Conservation (phyloP, 768 basidiomycete genomes). For the Kwoniella newhampshirensis region DNA sequence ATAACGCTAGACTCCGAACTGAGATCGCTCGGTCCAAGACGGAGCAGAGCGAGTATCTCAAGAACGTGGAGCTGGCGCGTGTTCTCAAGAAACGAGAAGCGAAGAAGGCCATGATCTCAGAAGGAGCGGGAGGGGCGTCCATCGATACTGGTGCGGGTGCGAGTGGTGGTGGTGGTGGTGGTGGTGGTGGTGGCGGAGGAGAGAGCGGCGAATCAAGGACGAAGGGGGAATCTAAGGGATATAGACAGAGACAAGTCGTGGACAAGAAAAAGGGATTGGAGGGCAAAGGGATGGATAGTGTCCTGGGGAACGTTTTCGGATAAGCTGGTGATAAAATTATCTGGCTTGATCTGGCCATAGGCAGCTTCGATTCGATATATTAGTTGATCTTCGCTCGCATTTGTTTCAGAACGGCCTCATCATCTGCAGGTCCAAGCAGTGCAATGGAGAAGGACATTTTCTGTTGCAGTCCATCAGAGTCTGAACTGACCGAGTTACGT, state of each 20-base stretch:
- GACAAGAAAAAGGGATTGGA: constrained; percentile 25
- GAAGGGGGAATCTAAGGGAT: constrained; percentile 8
- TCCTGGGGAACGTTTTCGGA: constrained; percentile 49
- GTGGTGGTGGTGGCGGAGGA: constrained; percentile 6
- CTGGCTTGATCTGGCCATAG: no score
- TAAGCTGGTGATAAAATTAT: constrained; percentile 13
- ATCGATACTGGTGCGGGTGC: no score
- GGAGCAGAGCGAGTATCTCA: constrained; percentile 90
- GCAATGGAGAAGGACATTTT: no score
- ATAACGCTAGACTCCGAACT: constrained; percentile 81
- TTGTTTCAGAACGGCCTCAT: no score
- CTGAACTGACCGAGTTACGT: no score
- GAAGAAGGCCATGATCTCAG: constrained; percentile 36
- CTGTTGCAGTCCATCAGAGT: no score
- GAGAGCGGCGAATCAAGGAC: background rate
- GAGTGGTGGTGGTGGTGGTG: background rate
- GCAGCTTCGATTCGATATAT: no score
- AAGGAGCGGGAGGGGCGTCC: constrained; percentile 2
- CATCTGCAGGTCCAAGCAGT: no score
- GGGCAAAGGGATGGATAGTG: constrained; percentile 42
- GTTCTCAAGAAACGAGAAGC: constrained; percentile 57
- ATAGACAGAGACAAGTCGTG: constrained; percentile 39
- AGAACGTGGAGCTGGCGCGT: constrained; percentile 87
- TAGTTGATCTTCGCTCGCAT: no score
- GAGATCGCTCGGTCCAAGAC: constrained; percentile 81